Conservation (phyloP, 371 early-diverging fungal species). For the Mortierella sp. region DNA sequence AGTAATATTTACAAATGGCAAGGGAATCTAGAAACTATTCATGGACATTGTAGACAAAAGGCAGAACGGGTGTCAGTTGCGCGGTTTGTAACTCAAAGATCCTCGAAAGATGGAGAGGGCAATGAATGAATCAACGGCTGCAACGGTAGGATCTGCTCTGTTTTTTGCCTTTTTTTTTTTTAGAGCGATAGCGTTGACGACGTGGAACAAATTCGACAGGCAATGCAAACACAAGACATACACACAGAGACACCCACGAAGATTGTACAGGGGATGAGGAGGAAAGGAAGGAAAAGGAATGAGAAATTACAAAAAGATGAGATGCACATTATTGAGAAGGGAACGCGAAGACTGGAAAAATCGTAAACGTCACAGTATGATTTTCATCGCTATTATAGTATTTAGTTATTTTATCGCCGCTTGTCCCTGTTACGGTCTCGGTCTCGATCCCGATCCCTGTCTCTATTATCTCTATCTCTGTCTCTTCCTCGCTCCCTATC, state of each 20-base stretch:
- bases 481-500: slow-evolving; percentile 13
- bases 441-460: slow-evolving; percentile 15
- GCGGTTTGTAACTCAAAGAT: slow-evolving; percentile 1
- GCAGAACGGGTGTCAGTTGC: not conserved
- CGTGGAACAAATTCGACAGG: not conserved
- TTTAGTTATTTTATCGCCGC: not conserved
- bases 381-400: not conserved
- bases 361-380: not conserved
- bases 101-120: not conserved
- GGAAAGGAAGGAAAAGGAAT: slow-evolving; percentile 7
- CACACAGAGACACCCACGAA: slow-evolving; percentile 10
- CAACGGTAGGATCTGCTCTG: slow-evolving; percentile 3
- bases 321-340: not conserved
- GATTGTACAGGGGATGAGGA: slow-evolving; percentile 9
- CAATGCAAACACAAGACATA: slow-evolving; percentile 5
- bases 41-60: not conserved
- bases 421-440: slow-evolving; percentile 14
- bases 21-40: slow-evolving; percentile 3
- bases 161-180: not conserved
- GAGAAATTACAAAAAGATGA: not conserved
- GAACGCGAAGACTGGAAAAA: not conserved
- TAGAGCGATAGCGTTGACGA: not conserved
- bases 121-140: not conserved
- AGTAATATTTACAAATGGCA: slow-evolving; percentile 14
- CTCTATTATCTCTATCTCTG: slow-evolving; percentile 9